Percentiles rank a stretch among this genome's conserved stretches.
Evolutionary conservation across 768 basidiomycete genomes (phyloP).

Genomic region (Suillus subaureus): DNA sequence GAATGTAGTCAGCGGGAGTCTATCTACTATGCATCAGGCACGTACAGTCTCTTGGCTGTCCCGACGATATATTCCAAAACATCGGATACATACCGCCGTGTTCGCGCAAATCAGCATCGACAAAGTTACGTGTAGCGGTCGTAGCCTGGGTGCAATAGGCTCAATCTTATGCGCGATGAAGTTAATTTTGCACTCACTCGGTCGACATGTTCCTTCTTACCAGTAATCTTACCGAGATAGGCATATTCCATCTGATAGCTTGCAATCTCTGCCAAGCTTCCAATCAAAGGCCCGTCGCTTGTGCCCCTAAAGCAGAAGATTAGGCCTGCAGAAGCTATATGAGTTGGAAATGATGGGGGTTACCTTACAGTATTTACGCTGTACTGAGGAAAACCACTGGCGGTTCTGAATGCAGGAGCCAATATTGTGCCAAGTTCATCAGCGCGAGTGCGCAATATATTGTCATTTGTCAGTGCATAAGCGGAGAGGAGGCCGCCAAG

Average conservation of each 20-base stretch:
- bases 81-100: conserved; percentile 69
- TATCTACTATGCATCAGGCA: conserved; percentile 13
- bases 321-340: conserved; percentile 18
- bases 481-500: conserved; percentile 87
- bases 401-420: conserved; percentile 70
- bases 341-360: background rate
- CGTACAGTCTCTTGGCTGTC: conserved; percentile 49
- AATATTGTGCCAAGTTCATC: conserved; percentile 78
- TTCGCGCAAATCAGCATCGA: conserved; percentile 43
- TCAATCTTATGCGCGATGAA: background rate
- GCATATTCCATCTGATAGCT: conserved; percentile 84
- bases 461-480: conserved; percentile 71
- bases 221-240: conserved; percentile 79
- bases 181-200: conserved; percentile 41
- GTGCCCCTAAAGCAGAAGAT: conserved; percentile 8
- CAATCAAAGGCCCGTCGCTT: conserved; percentile 35
- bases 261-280: conserved; percentile 76
- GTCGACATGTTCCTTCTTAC: conserved; percentile 62
- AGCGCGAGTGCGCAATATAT: conserved; percentile 65
- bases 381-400: conserved; percentile 71
- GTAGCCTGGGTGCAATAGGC: conserved; percentile 41
- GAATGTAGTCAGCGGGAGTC: conserved; percentile 3
- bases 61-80: conserved; percentile 53
- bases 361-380: conserved; percentile 68
- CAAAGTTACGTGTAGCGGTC: conserved; percentile 50